Base-by-base conservation (phyloP, 129 eudicot genomes). In the Solidago caesia region DNA sequence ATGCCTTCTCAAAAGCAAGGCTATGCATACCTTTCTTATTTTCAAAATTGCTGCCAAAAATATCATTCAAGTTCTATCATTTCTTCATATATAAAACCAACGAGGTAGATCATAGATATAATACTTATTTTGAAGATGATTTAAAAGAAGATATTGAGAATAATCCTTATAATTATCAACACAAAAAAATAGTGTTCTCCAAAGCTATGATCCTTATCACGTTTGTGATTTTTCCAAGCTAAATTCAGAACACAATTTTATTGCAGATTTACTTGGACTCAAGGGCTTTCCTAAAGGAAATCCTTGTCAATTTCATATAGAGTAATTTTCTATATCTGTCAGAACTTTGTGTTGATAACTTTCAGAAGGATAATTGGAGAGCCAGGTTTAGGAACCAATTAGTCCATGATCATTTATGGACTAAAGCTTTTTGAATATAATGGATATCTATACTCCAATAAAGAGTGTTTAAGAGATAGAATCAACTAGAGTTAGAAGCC, bases 391-490 rank as follows among this genome's bases (percentile, higher is more conserved):
- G n/a, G n/a, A 51, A 51, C 16, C 7, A 51, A 2, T n/a, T 51
- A n/a, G 5, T 51, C n/a, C 57, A 12, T n/a, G n/a, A 51, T 51
- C 57, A 11, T 9, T 51, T 12, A 51, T 51, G 57, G 57, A 33
- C 39, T 33, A 33, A 33, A 33, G 39, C 39, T 33, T 33, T 33
- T 33, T 21, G 5, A 16, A 42, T 47, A 68, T 29, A 68, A 68
- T 27, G 59, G 44, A 48, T 68, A 26, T 68, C 58, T 29, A 41
- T 39, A 67, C 26, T 27, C 11, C 46, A 48, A 67, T 16, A 49
- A 21, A 21, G 39, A 46, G 72, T 46, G 58, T 67, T 45, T 46
- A 67, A 0, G 10, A 68, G 72, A 68, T 68, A 46, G 58, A 10
- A 68, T 46, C 42, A 25, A 68, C n/a, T 45, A 68, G 72, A 48